phyloP scores from a whole-genome alignment of 805 yeast genomes.

The Suhomyces faveliae region DNA sequence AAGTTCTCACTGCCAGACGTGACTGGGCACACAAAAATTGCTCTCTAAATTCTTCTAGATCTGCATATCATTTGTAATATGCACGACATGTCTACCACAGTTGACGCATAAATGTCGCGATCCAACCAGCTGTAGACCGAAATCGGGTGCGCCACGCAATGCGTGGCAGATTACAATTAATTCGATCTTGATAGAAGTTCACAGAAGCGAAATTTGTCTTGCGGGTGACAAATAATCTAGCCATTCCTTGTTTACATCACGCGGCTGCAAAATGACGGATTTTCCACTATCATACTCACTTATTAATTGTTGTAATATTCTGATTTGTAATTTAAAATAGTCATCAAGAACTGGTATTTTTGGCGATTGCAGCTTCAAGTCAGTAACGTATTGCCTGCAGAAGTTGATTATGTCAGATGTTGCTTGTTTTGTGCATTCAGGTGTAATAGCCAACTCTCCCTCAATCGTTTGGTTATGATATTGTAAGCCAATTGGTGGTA shows the following conservation, averaged over 20 bases:
- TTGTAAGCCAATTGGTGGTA: conserved; percentile 22
- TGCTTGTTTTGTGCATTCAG: not conserved
- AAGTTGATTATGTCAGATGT: not conserved
- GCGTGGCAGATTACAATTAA: not conserved
- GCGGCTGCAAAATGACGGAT: conserved; percentile 12
- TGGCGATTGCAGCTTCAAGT: not conserved
- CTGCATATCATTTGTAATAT: not conserved
- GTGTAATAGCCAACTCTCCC: not conserved
- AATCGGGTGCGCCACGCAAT: too few relatives aligned
- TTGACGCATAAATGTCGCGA: not conserved
- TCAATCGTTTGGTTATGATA: conserved; percentile 5
- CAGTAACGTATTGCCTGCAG: conserved; percentile 2
- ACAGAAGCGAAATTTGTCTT: not conserved
- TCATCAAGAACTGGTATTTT: not conserved
- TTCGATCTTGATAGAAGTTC: not conserved
- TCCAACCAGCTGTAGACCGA: not conserved
- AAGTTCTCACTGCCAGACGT: not conserved
- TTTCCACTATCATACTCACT: conserved; percentile 7
- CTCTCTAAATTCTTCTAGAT: not conserved
- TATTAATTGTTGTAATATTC: conserved; percentile 9
- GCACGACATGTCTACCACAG: not conserved
- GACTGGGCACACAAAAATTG: not conserved
- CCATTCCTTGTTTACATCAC: conserved; percentile 16
- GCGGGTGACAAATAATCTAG: conserved; percentile 6
- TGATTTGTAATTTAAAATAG: not conserved